A percentile compares a stretch with the other conserved stretches of the same genome.
Evolutionary conservation across 768 basidiomycete species (phyloP).

Genomic region (Hysterangium stoloniferum): DNA sequence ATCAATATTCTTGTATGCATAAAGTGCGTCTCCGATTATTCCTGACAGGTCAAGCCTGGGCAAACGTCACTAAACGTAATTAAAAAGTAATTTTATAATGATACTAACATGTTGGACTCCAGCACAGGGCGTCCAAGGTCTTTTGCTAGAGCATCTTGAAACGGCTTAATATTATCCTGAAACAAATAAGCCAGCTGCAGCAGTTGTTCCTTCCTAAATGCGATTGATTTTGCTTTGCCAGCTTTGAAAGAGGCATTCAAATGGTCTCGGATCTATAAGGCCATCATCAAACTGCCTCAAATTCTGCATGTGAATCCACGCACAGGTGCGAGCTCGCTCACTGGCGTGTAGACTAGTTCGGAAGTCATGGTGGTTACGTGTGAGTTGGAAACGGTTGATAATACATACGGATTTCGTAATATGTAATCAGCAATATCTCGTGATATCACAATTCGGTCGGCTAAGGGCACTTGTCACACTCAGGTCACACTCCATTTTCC

Average conservation of each 20-base stretch:
- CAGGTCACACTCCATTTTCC: too few relatives aligned
- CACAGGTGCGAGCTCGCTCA: constrained; percentile 47
- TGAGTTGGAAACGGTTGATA: too few relatives aligned
- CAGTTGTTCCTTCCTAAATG: constrained; percentile 68
- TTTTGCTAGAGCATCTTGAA: constrained; percentile 46
- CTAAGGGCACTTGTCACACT: too few relatives aligned
- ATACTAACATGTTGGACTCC: constrained; percentile 47
- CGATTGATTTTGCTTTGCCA: constrained; percentile 59
- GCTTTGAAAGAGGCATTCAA: constrained; percentile 39
- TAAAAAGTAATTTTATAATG: constrained; percentile 23
- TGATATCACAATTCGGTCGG: too few relatives aligned
- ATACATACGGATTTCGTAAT: too few relatives aligned
- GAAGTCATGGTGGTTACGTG: constrained; percentile 6
- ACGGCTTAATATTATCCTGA: constrained; percentile 59
- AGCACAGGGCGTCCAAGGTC: constrained; percentile 60
- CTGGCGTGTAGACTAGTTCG: constrained; percentile 36
- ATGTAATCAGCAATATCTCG: too few relatives aligned
- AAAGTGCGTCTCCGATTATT: constrained; percentile 19
- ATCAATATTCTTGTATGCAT: constrained; percentile 19
- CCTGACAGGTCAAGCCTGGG: constrained; percentile 17
- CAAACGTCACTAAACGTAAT: too few relatives aligned
- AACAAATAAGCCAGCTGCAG: constrained; percentile 66
- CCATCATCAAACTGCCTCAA: not conserved
- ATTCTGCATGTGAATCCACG: constrained; percentile 7
- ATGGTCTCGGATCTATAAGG: not conserved